A percentile compares a stretch with the other conserved stretches of the same genome.
phyloP scores from a whole-genome alignment of 352 stramenopile genomes.

The Phytophthora niederhauseri region DNA sequence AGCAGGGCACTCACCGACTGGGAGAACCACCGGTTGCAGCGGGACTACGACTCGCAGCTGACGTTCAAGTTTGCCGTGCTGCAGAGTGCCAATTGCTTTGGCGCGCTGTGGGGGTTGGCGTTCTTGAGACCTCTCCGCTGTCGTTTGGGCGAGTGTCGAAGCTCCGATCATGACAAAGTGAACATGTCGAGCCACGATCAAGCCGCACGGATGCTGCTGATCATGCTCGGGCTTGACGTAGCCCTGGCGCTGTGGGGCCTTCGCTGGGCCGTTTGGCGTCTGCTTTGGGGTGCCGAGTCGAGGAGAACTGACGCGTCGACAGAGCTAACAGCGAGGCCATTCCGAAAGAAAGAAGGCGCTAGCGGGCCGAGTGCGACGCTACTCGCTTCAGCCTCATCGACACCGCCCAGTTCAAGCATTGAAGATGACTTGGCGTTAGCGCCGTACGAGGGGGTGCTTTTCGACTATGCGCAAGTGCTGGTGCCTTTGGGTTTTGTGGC shows the following conservation, averaged over 20 bases:
- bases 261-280: conserved; percentile 36
- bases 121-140: conserved; percentile 52
- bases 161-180: conserved; percentile 18
- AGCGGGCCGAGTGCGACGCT: conserved; percentile 8
- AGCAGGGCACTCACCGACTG: conserved; percentile 59
- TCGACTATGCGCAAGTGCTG: conserved; percentile 78
- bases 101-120: conserved; percentile 55
- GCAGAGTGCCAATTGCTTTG: conserved; percentile 69
- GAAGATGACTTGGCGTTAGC: conserved; percentile 51
- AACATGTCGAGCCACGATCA: conserved; percentile 48
- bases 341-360: conserved; percentile 3
- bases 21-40: conserved; percentile 78
- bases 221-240: conserved; percentile 57
- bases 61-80: conserved; percentile 77
- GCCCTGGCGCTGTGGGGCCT: conserved; percentile 52
- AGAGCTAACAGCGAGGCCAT: neutral
- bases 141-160: conserved; percentile 14
- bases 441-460: conserved; percentile 72
- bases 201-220: conserved; percentile 53
- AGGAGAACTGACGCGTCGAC: conserved; percentile 1
- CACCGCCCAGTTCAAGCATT: conserved; percentile 16
- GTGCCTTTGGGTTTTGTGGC: conserved; percentile 66
- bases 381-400: conserved; percentile 8
- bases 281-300: conserved; percentile 15
- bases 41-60: conserved; percentile 69